These are phyloP conservation scores for Rosa lucieae DNA, from an alignment of 306 rosid species.

Conservation along the genomic window DNA sequence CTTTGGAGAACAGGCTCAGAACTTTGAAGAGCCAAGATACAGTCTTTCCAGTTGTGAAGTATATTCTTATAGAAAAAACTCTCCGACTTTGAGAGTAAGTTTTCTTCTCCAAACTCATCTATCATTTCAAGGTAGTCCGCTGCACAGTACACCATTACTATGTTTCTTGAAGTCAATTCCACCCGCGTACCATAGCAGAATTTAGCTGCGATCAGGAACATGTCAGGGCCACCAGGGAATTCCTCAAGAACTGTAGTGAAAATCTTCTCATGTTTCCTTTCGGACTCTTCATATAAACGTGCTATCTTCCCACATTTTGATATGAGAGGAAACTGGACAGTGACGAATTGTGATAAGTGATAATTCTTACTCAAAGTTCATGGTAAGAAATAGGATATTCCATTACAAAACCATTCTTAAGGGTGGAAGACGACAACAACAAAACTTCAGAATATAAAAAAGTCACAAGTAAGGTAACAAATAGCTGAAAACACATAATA, in stretches of 20 bases:
- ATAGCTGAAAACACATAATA: not conserved
- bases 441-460: not conserved
- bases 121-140: conserved; percentile 93
- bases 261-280: conserved; percentile 34
- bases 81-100: conserved; percentile 72
- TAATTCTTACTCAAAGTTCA: conserved; percentile 28
- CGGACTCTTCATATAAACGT: conserved; percentile 51
- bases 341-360: conserved; percentile 19
- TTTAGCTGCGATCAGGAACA: conserved; percentile 65
- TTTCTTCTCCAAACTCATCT: conserved; percentile 77
- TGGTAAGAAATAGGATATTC: conserved; percentile 2
- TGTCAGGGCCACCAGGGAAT: conserved; percentile 86
- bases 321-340: conserved; percentile 89
- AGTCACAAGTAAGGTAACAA: not conserved
- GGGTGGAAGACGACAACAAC: not conserved
- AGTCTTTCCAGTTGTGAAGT: conserved; percentile 86
- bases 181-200: conserved; percentile 73
- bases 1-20: conserved; percentile 56
- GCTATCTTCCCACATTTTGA: conserved; percentile 82
- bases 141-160: conserved; percentile 60
- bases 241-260: conserved; percentile 55
- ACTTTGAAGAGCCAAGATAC: conserved; percentile 86
- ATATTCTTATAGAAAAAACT: conserved; percentile 63
- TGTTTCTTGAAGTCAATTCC: conserved; percentile 76
- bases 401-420: not conserved